phyloP scores from a whole-genome alignment of 2,329 filamentous ascomycete genomes.

The Apiospora marii region DNA sequence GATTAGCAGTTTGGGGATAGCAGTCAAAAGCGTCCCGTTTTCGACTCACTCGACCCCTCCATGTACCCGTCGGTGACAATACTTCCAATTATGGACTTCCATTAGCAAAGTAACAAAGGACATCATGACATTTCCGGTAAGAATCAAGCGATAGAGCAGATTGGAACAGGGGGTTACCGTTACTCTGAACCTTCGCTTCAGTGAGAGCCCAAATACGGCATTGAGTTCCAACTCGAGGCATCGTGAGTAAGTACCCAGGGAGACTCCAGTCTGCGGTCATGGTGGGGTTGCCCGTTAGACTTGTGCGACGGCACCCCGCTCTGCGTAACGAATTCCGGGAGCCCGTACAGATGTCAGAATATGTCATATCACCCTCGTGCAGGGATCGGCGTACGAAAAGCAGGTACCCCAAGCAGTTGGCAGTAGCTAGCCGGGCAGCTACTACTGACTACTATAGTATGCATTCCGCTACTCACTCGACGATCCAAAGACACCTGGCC shows the following conservation, averaged over 20 bases:
- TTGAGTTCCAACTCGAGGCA: conserved; percentile 4
- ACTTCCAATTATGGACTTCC: background rate
- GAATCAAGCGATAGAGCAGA: background rate
- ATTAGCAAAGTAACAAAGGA: background rate
- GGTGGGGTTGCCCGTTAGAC: conserved; percentile 16
- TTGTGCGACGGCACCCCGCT: conserved; percentile 9
- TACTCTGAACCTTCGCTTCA: background rate
- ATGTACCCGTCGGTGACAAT: background rate
- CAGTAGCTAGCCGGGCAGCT: background rate
- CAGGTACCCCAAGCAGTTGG: conserved; percentile 15
- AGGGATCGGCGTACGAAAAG: conserved; percentile 6
- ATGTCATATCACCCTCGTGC: conserved; percentile 9
- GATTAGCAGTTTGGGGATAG: background rate
- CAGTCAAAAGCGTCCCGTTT: background rate
- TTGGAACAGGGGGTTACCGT: background rate
- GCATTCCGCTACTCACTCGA: background rate
- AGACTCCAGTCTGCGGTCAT: conserved; percentile 7
- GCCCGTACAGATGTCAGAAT: conserved; percentile 5
- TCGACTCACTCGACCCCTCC: background rate
- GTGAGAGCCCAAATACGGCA: background rate
- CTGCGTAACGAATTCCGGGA: background rate
- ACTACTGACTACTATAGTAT: too few relatives aligned
- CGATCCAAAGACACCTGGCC: background rate
- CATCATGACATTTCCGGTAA: background rate
- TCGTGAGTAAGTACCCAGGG: conserved; percentile 11